Evolutionary conservation across 2,329 filamentous ascomycete genomes (phyloP).

Genomic region (Mycosphaerelloides madeirae): DNA sequence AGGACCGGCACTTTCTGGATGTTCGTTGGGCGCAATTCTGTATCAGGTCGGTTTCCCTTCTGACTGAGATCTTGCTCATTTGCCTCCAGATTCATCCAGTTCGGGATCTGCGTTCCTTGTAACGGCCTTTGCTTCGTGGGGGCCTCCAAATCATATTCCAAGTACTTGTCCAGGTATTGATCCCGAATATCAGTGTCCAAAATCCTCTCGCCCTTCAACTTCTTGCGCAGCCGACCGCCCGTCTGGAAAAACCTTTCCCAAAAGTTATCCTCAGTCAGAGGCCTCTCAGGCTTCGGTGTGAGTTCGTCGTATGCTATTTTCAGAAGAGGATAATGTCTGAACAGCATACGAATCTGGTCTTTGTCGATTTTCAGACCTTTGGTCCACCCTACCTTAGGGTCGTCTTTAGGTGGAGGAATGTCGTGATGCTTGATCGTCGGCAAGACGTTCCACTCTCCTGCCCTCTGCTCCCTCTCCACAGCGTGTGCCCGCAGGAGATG

Average conservation of each 20-base stretch:
- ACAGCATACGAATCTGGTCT: slow-evolving; percentile 89
- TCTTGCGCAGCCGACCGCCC: slow-evolving; percentile 67
- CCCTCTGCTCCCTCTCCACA: slow-evolving; percentile 79
- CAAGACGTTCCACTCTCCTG: slow-evolving; percentile 88
- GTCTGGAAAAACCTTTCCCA: slow-evolving; percentile 95
- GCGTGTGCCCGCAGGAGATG: slow-evolving; percentile 84
- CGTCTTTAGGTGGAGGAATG: not conserved
- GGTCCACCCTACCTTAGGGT: slow-evolving; percentile 24
- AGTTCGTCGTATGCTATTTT: slow-evolving; percentile 89
- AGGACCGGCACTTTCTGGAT: slow-evolving; percentile 81
- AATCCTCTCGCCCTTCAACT: slow-evolving; percentile 82
- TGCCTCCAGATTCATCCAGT: slow-evolving; percentile 85
- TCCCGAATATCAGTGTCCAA: slow-evolving; percentile 72
- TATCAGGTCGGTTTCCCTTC: slow-evolving; percentile 79
- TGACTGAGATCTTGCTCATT: slow-evolving; percentile 95
- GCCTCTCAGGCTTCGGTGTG: slow-evolving; percentile 61
- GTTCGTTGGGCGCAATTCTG: slow-evolving; percentile 77
- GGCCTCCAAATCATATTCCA: slow-evolving; percentile 58
- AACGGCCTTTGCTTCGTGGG: slow-evolving; percentile 46
- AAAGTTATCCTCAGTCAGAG: slow-evolving; percentile 70
- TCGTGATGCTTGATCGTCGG: slow-evolving; percentile 67
- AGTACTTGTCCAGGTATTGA: slow-evolving; percentile 77
- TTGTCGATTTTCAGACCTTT: slow-evolving; percentile 76
- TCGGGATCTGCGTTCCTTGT: slow-evolving; percentile 59
- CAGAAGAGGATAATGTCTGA: slow-evolving; percentile 86